Conservation (phyloP, 257 asterid species). For the Mitragyna speciosa region DNA sequence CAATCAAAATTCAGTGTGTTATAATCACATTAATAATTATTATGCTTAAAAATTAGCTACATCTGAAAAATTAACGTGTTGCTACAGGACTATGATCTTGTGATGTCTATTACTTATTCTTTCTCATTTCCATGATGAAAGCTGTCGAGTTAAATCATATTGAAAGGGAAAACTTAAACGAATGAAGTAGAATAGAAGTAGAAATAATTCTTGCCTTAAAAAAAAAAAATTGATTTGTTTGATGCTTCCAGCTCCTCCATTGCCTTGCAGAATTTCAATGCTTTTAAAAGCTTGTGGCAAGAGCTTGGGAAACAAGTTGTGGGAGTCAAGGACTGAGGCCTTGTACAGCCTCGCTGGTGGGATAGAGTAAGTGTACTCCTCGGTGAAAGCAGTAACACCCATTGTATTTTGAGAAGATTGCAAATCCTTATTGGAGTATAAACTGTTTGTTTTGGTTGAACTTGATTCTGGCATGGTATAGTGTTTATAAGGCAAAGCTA, state of each 20-base stretch:
- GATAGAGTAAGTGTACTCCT: not conserved
- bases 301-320: slow-evolving; percentile 15
- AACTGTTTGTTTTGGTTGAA: not conserved
- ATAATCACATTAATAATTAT: not conserved
- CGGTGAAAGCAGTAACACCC: not conserved
- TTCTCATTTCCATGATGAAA: not conserved
- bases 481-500: not conserved
- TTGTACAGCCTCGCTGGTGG: slow-evolving; percentile 18
- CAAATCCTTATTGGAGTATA: not conserved
- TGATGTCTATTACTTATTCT: not conserved
- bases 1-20: not conserved
- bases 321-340: slow-evolving; percentile 12
- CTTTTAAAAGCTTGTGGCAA: slow-evolving; percentile 15
- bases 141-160: not conserved
- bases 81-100: not conserved
- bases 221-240: slow-evolving; percentile 9
- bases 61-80: not conserved
- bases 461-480: not conserved
- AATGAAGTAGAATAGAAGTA: not conserved
- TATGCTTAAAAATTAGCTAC: not conserved
- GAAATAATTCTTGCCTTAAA: not conserved
- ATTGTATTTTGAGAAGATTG: not conserved
- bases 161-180: not conserved
- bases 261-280: slow-evolving; percentile 14
- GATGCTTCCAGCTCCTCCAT: slow-evolving; percentile 17